phyloP scores from a whole-genome alignment of 768 basidiomycete species.

The Mycena albidolilacea region DNA sequence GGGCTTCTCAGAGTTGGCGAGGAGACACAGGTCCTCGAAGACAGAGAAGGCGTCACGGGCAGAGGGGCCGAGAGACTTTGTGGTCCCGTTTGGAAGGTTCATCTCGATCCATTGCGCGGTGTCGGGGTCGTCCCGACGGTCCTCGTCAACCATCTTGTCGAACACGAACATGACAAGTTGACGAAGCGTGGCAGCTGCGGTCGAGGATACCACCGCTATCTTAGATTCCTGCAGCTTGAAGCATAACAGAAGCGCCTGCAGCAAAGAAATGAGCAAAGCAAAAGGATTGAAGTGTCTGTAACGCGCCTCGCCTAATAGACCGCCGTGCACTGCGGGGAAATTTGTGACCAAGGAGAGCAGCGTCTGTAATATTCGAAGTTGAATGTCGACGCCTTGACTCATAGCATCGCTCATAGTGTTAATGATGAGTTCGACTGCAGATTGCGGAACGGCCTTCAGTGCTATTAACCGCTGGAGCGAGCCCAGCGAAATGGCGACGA shows the following conservation, averaged over 20 bases:
- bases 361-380: constrained; percentile 93
- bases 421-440: constrained; percentile 84
- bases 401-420: constrained; percentile 89
- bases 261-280: constrained; percentile 7
- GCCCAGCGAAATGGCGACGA: constrained; percentile 92
- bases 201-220: constrained; percentile 96
- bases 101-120: constrained; percentile 57
- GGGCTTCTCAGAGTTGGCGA: constrained; percentile 87
- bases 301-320: constrained; percentile 85
- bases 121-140: constrained; percentile 60
- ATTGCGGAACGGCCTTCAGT: constrained; percentile 87
- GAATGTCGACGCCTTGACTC: constrained; percentile 96
- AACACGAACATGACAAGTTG: constrained; percentile 98
- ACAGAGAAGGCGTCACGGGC: constrained; percentile 89
- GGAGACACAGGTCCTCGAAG: constrained; percentile 93
- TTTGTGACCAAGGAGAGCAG: constrained; percentile 93
- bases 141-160: constrained; percentile 92
- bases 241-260: constrained; percentile 89
- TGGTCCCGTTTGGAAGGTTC: constrained; percentile 77
- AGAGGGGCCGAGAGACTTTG: constrained; percentile 76
- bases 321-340: constrained; percentile 86
- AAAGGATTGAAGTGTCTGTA: not conserved
- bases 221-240: constrained; percentile 97
- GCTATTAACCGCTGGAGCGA: constrained; percentile 93
- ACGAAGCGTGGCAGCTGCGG: constrained; percentile 95